A percentile compares a stretch with the other conserved stretches of the same genome.
phyloP scores from a whole-genome alignment of 352 stramenopile species.

The Globisporangium canariense region DNA sequence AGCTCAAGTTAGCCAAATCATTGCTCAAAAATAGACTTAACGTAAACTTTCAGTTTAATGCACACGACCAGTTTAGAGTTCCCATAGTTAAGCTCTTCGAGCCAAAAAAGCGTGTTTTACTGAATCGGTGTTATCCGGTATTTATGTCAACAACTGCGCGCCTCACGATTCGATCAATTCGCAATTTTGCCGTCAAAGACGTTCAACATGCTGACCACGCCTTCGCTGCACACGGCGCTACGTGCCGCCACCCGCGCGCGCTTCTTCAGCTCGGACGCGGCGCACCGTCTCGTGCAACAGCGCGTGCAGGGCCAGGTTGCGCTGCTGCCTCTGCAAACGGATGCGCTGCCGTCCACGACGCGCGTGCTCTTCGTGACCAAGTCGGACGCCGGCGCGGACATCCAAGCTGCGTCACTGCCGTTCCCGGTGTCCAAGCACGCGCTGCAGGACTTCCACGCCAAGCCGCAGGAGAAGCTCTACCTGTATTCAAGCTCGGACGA shows the following conservation, averaged over 20 bases:
- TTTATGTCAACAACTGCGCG: too few species aligned
- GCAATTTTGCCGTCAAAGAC: neutral
- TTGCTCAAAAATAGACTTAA: neutral
- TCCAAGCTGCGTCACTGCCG: slow-evolving; percentile 41
- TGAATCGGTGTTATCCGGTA: too few species aligned
- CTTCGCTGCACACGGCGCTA: slow-evolving; percentile 8
- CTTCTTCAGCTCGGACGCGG: slow-evolving; percentile 40
- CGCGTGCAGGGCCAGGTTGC: slow-evolving; percentile 49
- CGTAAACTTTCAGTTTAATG: slow-evolving; percentile 4
- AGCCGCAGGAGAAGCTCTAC: slow-evolving; percentile 63
- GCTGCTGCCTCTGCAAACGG: slow-evolving; percentile 19
- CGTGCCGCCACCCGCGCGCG: slow-evolving; percentile 18
- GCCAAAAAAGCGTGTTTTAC: too few species aligned
- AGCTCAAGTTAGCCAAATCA: too few species aligned
- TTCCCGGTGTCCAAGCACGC: slow-evolving; percentile 63
- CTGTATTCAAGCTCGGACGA: slow-evolving; percentile 59
- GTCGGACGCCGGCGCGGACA: slow-evolving; percentile 14
- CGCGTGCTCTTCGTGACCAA: slow-evolving; percentile 52
- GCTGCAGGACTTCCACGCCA: slow-evolving; percentile 65
- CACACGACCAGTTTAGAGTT: neutral
- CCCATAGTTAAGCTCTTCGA: too few species aligned
- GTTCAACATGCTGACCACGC: slow-evolving; percentile 7
- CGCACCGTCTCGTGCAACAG: slow-evolving; percentile 63
- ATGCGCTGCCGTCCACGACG: slow-evolving; percentile 24
- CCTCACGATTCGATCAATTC: slow-evolving; percentile 7